A percentile compares a stretch with the other conserved stretches of the same genome.
Evolutionary conservation across 805 yeast genomes (phyloP).

Genomic region (Vanderwaltozyma polyspora): DNA sequence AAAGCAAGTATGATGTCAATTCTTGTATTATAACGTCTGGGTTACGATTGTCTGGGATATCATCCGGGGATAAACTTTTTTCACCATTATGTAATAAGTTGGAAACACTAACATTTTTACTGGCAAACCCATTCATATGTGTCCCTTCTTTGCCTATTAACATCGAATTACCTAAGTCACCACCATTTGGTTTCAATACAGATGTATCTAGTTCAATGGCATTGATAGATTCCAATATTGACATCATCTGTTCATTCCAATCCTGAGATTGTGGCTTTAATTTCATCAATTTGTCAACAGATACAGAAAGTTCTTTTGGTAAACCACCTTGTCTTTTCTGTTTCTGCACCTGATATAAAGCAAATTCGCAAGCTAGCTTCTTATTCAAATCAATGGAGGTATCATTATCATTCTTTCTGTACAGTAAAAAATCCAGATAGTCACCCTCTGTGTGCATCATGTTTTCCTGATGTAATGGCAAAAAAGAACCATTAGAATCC

Average conservation of each 20-base stretch:
- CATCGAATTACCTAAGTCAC: background rate
- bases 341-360: slow-evolving; percentile 16
- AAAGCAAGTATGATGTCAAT: slow-evolving; percentile 22
- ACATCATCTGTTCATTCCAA: slow-evolving; percentile 15
- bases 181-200: slow-evolving; percentile 1
- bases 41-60: slow-evolving; percentile 1
- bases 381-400: slow-evolving; percentile 17
- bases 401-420: slow-evolving; percentile 5
- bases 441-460: slow-evolving; percentile 13
- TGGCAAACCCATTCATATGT: background rate
- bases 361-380: slow-evolving; percentile 22
- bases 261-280: slow-evolving; percentile 7
- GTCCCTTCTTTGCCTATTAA: background rate
- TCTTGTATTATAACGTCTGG: slow-evolving; percentile 13
- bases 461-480: slow-evolving; percentile 1
- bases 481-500: background rate
- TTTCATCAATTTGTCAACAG: slow-evolving; percentile 8
- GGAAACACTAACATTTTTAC: background rate
- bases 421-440: slow-evolving; percentile 18
- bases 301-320: background rate
- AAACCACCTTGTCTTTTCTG: slow-evolving; percentile 4
- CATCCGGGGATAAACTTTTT: background rate
- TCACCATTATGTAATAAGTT: background rate
- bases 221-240: slow-evolving; percentile 11
- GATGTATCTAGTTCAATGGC: slow-evolving; percentile 12